phyloP scores from a whole-genome alignment of 306 rosid species.

The Lupinus albus region DNA sequence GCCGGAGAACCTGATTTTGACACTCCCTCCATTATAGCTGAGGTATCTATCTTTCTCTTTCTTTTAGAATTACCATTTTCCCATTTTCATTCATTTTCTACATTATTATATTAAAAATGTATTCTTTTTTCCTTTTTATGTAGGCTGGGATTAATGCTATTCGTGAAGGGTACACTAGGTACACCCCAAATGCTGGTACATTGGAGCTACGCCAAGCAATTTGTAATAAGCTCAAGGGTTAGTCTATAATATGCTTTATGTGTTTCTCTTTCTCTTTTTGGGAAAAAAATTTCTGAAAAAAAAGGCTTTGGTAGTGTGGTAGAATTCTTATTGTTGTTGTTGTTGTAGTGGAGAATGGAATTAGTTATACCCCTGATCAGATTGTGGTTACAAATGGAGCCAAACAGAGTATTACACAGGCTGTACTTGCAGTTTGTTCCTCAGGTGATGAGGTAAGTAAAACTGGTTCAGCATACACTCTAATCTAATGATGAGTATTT shows the following conservation, averaged over 20 bases:
- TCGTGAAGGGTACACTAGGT: slow-evolving; percentile 82
- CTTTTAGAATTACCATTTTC: not conserved
- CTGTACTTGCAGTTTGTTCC: slow-evolving; percentile 82
- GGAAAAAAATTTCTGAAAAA: too few relatives aligned
- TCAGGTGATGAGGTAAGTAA: slow-evolving; percentile 82
- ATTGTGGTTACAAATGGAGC: slow-evolving; percentile 93
- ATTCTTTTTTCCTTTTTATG: not conserved
- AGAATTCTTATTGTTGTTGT: slow-evolving; percentile 5
- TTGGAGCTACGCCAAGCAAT: slow-evolving; percentile 84
- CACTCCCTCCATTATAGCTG: slow-evolving; percentile 70
- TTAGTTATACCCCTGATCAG: slow-evolving; percentile 78
- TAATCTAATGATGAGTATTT: not conserved
- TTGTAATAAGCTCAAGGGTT: slow-evolving; percentile 85
- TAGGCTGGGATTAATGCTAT: slow-evolving; percentile 94
- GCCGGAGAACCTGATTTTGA: slow-evolving; percentile 97
- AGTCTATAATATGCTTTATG: slow-evolving; percentile 18
- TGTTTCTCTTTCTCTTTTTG: not conserved
- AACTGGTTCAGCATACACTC: not conserved
- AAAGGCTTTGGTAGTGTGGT: not conserved
- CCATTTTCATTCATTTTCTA: not conserved
- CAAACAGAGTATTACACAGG: slow-evolving; percentile 84
- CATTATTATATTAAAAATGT: not conserved
- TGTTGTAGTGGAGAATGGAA: slow-evolving; percentile 82
- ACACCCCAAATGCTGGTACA: slow-evolving; percentile 82
- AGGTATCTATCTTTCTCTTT: slow-evolving; percentile 44